These are phyloP conservation scores for Chalciporus piperatoides DNA, from an alignment of 1,284 basidiomycete species.

Conservation along the genomic window DNA sequence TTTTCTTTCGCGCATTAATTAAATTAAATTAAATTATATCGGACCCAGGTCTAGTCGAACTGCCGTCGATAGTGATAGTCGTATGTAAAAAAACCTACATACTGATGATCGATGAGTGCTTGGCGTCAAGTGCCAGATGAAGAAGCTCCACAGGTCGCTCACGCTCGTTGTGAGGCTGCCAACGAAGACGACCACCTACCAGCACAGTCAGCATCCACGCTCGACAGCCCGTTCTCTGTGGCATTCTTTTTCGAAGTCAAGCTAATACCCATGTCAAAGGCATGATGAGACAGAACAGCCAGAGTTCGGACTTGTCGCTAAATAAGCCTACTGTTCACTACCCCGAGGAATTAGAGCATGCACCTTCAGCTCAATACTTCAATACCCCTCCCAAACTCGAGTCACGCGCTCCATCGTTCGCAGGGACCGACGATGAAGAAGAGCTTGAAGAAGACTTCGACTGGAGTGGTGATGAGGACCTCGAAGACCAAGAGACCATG, in stretches of 20 bases:
- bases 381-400: conserved; percentile 28
- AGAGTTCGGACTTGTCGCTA: conserved; percentile 15
- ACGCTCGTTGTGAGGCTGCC: neutral
- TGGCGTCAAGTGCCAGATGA: neutral
- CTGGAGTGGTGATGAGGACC: conserved; percentile 72
- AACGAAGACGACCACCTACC: neutral
- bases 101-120: too few species aligned
- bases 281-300: conserved; percentile 12
- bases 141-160: neutral
- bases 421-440: conserved; percentile 57
- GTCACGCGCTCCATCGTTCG: conserved; percentile 46
- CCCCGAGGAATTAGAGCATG: conserved; percentile 36
- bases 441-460: conserved; percentile 54
- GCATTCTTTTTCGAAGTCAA: conserved; percentile 23
- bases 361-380: conserved; percentile 23
- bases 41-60: too few species aligned
- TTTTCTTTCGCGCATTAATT: too few species aligned
- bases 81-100: too few species aligned
- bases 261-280: conserved; percentile 14
- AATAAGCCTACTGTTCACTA: conserved; percentile 52
- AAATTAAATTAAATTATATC: too few species aligned
- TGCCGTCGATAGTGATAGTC: too few species aligned
- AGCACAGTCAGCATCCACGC: neutral
- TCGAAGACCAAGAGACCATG: conserved; percentile 64
- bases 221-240: conserved; percentile 11